Percentiles rank a stretch among this genome's conserved stretches.
Evolutionary conservation across 163 green algal genomes (phyloP).

Genomic region (Chlorella variabilis): DNA sequence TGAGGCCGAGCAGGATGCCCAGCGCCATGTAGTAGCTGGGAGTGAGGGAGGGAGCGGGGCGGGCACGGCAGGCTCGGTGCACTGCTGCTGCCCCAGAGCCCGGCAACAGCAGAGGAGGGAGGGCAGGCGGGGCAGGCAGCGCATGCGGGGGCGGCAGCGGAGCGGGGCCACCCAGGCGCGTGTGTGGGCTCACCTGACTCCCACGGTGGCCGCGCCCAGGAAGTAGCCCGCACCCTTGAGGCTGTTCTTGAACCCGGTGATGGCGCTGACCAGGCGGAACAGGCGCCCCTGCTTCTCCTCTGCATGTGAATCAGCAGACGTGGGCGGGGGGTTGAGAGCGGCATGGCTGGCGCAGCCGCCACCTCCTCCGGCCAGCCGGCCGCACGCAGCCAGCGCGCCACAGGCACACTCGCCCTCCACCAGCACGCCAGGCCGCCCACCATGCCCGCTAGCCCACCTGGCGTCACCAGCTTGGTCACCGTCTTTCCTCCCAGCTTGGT

Average conservation of each 20-base stretch:
- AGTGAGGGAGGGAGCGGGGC: no score
- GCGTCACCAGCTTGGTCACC: slow-evolving; percentile 34
- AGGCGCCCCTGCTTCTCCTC: slow-evolving; percentile 62
- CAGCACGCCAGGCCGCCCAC: no score
- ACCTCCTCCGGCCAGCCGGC: background rate
- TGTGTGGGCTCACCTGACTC: slow-evolving; percentile 50
- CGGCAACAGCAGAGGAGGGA: no score
- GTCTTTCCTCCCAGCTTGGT: slow-evolving; percentile 91
- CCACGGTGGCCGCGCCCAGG: slow-evolving; percentile 73
- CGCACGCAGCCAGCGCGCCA: no score
- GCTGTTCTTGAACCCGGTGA: slow-evolving; percentile 88
- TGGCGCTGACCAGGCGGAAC: slow-evolving; percentile 86
- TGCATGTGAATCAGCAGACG: background rate
- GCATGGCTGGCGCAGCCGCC: no score
- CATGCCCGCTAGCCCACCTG: slow-evolving; percentile 13
- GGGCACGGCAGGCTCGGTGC: background rate
- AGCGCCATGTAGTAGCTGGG: slow-evolving; percentile 79
- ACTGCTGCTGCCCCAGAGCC: no score
- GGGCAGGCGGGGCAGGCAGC: no score
- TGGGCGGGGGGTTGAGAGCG: background rate
- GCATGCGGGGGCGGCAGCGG: no score
- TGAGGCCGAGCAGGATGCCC: slow-evolving; percentile 66
- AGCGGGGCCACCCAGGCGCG: no score
- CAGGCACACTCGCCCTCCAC: no score
- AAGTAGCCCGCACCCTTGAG: slow-evolving; percentile 87